These are phyloP conservation scores for Phytophthora podocarpi DNA, from an alignment of 352 stramenopile genomes.

Conservation along the genomic window DNA sequence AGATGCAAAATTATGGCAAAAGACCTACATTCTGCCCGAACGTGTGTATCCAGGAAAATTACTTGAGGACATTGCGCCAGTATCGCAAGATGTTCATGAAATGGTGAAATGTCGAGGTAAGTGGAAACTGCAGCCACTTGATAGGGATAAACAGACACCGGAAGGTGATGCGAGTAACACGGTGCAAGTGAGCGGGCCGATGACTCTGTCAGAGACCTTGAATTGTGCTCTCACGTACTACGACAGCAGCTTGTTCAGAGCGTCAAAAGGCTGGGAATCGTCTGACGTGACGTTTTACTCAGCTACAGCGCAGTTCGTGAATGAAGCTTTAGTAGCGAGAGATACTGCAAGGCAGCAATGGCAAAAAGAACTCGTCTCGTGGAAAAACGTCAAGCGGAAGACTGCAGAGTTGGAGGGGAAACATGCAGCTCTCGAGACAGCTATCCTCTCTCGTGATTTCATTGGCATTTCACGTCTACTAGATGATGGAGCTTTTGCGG, in stretches of 20 bases:
- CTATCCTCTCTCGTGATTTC: constrained; percentile 59
- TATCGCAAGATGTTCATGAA: constrained; percentile 8
- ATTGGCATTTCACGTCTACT: constrained; percentile 35
- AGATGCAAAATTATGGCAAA: constrained; percentile 60
- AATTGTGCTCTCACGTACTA: constrained; percentile 46
- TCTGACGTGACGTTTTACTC: constrained; percentile 39
- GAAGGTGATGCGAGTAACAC: not conserved
- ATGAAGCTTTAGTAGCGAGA: constrained; percentile 25
- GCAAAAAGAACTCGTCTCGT: constrained; percentile 37
- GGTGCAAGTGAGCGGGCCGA: too few species aligned
- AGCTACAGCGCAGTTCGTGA: constrained; percentile 42
- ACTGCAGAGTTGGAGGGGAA: constrained; percentile 45
- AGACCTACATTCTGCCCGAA: constrained; percentile 62
- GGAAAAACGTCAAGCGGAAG: constrained; percentile 59
- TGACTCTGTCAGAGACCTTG: constrained; percentile 57
- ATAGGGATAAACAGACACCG: not conserved
- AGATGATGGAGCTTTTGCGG: constrained; percentile 65
- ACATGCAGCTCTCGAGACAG: constrained; percentile 47
- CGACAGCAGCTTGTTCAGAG: constrained; percentile 43
- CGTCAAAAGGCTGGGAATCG: constrained; percentile 39
- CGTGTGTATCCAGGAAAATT: constrained; percentile 45
- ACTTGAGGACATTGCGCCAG: constrained; percentile 13
- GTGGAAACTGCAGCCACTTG: constrained; percentile 60
- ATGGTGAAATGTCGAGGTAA: constrained; percentile 32
- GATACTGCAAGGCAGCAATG: constrained; percentile 20